These are phyloP conservation scores for Sporormia fimetaria DNA, from an alignment of 495 filamentous ascomycete genomes.

Conservation along the genomic window DNA sequence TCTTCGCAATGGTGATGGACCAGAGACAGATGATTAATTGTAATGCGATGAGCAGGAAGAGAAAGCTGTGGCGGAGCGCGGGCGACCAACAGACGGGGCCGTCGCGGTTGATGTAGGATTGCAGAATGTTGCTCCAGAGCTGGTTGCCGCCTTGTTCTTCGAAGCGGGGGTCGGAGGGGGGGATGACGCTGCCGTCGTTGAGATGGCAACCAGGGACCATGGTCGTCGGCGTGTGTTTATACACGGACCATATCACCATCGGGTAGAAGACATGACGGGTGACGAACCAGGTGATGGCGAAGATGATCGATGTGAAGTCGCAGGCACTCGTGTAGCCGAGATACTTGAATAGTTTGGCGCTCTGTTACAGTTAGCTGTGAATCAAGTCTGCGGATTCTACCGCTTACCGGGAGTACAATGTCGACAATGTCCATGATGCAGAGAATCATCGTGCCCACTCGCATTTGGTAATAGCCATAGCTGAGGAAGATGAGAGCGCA, in stretches of 20 bases:
- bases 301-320: conserved; percentile 75
- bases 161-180: conserved; percentile 37
- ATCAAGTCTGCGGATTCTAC: neutral
- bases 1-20: conserved; percentile 77
- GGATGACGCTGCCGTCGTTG: conserved; percentile 44
- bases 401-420: conserved; percentile 67
- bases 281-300: conserved; percentile 76
- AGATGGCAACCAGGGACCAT: conserved; percentile 63
- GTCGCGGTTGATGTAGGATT: conserved; percentile 55
- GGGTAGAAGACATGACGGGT: conserved; percentile 74
- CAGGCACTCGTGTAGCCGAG: conserved; percentile 60
- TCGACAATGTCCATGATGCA: conserved; percentile 92
- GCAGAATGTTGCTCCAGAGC: conserved; percentile 49
- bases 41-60: conserved; percentile 63
- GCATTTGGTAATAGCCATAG: conserved; percentile 73
- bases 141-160: conserved; percentile 41
- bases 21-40: conserved; percentile 73
- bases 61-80: conserved; percentile 60
- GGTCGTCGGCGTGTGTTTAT: conserved; percentile 49
- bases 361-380: conserved; percentile 38
- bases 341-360: conserved; percentile 94
- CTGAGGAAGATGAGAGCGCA: conserved; percentile 63
- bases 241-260: conserved; percentile 68
- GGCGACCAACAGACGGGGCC: conserved; percentile 67
- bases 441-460: conserved; percentile 80